Conservation (phyloP, 2,329 filamentous ascomycete genomes). For the Microcyclospora pomicola region DNA sequence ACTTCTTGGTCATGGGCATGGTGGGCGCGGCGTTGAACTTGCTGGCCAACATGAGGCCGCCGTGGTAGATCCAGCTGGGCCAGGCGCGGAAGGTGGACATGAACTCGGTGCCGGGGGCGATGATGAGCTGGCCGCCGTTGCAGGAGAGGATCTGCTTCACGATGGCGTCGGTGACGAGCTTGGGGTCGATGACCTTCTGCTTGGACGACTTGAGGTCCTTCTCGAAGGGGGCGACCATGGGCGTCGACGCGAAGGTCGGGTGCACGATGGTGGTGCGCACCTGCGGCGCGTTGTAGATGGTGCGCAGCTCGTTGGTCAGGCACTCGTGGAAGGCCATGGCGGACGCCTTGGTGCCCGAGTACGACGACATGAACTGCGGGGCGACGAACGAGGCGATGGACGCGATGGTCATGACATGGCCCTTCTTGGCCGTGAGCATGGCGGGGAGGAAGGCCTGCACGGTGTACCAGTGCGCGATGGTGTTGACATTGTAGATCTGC, state of each 20-base stretch:
- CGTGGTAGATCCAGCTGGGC: constrained; percentile 7
- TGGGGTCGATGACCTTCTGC: constrained; percentile 24
- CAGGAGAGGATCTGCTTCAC: constrained; percentile 30
- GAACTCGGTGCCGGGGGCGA: constrained; percentile 16
- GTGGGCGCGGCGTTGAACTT: no score
- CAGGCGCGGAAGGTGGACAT: constrained; percentile 5
- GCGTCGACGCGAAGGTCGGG: constrained; percentile 28
- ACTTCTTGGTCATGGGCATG: no score
- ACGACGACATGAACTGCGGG: constrained; percentile 29
- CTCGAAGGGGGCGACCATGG: constrained; percentile 21
- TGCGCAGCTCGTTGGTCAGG: constrained; percentile 27
- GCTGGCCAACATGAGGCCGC: no score
- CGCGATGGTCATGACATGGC: constrained; percentile 43
- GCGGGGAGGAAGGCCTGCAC: constrained; percentile 38
- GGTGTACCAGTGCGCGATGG: constrained; percentile 36
- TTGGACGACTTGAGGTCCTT: constrained; percentile 20
- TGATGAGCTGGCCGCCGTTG: constrained; percentile 28
- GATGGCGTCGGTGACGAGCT: constrained; percentile 29
- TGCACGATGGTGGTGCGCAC: constrained; percentile 31
- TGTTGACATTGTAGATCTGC: constrained; percentile 39
- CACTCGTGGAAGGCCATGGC: constrained; percentile 41
- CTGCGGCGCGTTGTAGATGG: constrained; percentile 28
- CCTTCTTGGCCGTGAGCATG: constrained; percentile 38
- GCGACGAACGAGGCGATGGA: constrained; percentile 37
- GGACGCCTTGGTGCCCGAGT: constrained; percentile 38